Percentiles rank a stretch among this genome's conserved stretches.
Conservation (phyloP, 805 yeast genomes). For the Ogataea siamensis region DNA sequence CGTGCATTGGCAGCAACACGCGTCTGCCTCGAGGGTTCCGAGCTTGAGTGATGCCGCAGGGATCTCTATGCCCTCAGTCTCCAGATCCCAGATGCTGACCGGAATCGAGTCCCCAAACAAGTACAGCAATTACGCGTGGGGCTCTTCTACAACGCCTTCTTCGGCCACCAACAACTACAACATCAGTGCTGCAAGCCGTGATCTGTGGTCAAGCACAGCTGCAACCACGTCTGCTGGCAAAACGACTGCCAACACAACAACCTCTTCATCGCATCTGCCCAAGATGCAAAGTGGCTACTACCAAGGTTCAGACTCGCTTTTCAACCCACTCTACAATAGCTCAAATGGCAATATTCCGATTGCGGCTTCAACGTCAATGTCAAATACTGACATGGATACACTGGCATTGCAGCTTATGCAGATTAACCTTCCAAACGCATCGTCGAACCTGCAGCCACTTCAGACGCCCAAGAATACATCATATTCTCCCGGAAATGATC, state of each 20-base stretch:
- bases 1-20: conserved; percentile 16
- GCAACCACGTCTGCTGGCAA: conserved; percentile 17
- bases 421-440: conserved; percentile 18
- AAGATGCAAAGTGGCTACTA: conserved; percentile 16
- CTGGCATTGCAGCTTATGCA: conserved; percentile 28
- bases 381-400: conserved; percentile 30
- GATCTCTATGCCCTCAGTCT: conserved; percentile 8
- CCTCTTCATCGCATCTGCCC: conserved; percentile 11
- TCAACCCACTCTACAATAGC: conserved; percentile 16
- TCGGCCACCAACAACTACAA: conserved; percentile 17
- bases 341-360: conserved; percentile 10
- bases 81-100: conserved; percentile 2
- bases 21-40: conserved; percentile 9
- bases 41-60: conserved; percentile 6
- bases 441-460: conserved; percentile 6
- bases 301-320: conserved; percentile 16
- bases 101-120: conserved; percentile 15
- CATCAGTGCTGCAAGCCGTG: conserved; percentile 15
- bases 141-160: conserved; percentile 12
- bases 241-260: conserved; percentile 14
- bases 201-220: conserved; percentile 21
- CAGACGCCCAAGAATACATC: conserved; percentile 5
- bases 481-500: conserved; percentile 11
- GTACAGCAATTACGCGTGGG: conserved; percentile 19
- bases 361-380: conserved; percentile 13